phyloP scores from a whole-genome alignment of 495 filamentous ascomycete genomes.

The Lophiostoma macrostomum region DNA sequence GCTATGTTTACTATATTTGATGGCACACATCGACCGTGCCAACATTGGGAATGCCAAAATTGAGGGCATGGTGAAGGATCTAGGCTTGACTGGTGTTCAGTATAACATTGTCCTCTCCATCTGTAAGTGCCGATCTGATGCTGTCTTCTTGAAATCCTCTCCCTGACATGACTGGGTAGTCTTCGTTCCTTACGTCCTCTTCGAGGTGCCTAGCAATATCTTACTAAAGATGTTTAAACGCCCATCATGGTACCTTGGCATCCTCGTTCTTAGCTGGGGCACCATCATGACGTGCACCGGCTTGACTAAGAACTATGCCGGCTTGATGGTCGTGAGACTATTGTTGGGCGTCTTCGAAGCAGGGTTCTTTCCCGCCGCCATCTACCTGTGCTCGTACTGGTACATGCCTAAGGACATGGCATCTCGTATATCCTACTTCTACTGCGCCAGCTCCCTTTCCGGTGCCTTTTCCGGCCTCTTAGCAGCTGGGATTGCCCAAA shows the following conservation, averaged over 20 bases:
- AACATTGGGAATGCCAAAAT: no score
- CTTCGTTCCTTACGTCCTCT: no score
- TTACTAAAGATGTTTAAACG: no score
- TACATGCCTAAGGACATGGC: not conserved
- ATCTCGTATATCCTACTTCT: not conserved
- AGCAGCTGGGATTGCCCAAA: not conserved
- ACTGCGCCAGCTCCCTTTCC: not conserved
- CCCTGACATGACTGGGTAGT: no score
- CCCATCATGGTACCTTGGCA: slow-evolving; percentile 2
- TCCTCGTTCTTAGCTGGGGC: not conserved
- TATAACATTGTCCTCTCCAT: no score
- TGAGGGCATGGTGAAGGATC: no score
- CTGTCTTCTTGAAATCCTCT: no score
- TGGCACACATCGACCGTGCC: no score
- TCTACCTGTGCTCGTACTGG: not conserved
- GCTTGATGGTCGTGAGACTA: not conserved
- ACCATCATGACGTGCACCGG: not conserved
- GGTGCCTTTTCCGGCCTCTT: not conserved
- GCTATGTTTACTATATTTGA: no score
- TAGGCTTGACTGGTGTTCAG: no score
- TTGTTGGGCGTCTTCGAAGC: not conserved
- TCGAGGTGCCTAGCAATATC: no score
- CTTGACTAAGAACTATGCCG: not conserved
- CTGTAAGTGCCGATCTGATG: no score
- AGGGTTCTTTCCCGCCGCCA: not conserved